Conservation (phyloP, 2,329 filamentous ascomycete species). For the Neonectria neomacrospora region DNA sequence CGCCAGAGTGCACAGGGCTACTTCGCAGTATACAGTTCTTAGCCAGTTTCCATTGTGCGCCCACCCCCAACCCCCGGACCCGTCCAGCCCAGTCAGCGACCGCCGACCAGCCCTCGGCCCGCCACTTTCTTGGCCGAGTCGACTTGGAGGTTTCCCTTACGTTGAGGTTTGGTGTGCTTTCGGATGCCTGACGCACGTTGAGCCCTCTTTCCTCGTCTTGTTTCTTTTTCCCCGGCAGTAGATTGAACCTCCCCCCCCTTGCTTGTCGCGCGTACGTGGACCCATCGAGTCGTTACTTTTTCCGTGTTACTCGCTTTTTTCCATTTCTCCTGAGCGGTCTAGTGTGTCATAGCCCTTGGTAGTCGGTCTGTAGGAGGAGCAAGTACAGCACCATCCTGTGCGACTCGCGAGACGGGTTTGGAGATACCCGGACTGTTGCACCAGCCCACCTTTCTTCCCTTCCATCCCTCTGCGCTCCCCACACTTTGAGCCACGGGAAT, state of each 20-base stretch:
- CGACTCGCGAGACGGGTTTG: conserved; percentile 13
- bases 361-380: neutral
- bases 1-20: neutral
- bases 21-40: neutral
- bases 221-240: conserved; percentile 11
- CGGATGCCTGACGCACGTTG: conserved; percentile 2
- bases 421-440: conserved; percentile 26
- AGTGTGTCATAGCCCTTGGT: conserved; percentile 22
- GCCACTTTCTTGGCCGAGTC: conserved; percentile 22
- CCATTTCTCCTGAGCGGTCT: neutral
- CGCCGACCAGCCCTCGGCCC: conserved; percentile 27
- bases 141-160: conserved; percentile 30
- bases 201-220: conserved; percentile 19
- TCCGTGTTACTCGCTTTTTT: conserved; percentile 3
- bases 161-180: conserved; percentile 22
- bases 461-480: conserved; percentile 12
- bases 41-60: conserved; percentile 7
- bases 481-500: conserved; percentile 23
- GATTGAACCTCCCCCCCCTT: neutral
- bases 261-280: conserved; percentile 16
- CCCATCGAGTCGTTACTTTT: conserved; percentile 12
- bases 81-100: conserved; percentile 24
- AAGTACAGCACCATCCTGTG: conserved; percentile 2
- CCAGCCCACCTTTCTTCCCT: conserved; percentile 7
- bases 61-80: conserved; percentile 26